Percentiles rank a stretch among this genome's conserved stretches.
Conservation (phyloP, 2,329 filamentous ascomycete genomes). For the Tolypocladium ophioglossoides region DNA sequence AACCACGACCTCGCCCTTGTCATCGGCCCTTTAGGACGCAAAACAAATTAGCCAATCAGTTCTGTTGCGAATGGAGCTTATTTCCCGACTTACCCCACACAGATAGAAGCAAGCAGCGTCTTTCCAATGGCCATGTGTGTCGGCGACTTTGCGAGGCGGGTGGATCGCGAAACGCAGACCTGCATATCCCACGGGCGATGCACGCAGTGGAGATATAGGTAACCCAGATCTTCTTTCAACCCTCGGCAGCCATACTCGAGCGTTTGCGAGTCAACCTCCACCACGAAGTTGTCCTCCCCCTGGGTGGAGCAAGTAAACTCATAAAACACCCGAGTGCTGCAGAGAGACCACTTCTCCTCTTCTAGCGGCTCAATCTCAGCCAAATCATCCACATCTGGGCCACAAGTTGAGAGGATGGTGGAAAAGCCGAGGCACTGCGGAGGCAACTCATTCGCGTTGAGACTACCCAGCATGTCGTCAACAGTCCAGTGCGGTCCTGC, state of each 20-base stretch:
- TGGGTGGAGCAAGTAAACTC: constrained; percentile 13
- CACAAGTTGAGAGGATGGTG: constrained; percentile 15
- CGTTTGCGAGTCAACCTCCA: constrained; percentile 17
- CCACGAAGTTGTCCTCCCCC: constrained; percentile 4
- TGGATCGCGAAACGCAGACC: constrained; percentile 8
- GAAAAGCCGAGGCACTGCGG: constrained; percentile 13
- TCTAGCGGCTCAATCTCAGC: constrained; percentile 5
- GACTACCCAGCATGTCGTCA: constrained; percentile 3
- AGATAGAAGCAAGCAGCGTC: constrained; percentile 11
- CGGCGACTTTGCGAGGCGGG: constrained; percentile 4
- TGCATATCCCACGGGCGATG: constrained; percentile 21
- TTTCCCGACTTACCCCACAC: constrained; percentile 12
- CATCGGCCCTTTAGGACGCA: constrained; percentile 3
- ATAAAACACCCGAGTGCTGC: constrained; percentile 11
- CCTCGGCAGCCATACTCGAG: constrained; percentile 12
- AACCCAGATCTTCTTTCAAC: constrained; percentile 8
- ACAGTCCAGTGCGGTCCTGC: constrained; percentile 8
- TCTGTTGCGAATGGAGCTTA: too few relatives aligned
- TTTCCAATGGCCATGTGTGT: constrained; percentile 10
- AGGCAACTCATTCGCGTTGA: constrained; percentile 3
- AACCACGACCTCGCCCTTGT: constrained; percentile 9
- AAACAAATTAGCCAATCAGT: not conserved
- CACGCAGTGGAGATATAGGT: constrained; percentile 18
- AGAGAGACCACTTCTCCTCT: constrained; percentile 9
- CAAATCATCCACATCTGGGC: constrained; percentile 13